These are phyloP conservation scores for Corymbia calophylla DNA, from an alignment of 441 rosid species.

Conservation along the genomic window DNA sequence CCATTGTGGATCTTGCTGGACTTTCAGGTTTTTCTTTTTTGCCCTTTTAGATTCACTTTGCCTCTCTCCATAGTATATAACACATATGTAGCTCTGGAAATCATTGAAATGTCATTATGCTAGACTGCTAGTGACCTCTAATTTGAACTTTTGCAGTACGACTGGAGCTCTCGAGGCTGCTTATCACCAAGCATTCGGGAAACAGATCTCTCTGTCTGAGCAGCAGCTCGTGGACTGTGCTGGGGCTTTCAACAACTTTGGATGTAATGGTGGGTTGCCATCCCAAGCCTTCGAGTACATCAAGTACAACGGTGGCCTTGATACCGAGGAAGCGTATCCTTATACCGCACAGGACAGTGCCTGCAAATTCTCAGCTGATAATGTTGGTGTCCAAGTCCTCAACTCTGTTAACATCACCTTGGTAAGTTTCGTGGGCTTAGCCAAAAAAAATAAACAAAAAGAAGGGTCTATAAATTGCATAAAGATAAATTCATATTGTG, in stretches of 20 bases:
- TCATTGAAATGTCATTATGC: not conserved
- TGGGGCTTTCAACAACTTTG: conserved; percentile 72
- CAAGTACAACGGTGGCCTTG: conserved; percentile 89
- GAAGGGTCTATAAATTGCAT: not conserved
- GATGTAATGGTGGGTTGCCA: conserved; percentile 92
- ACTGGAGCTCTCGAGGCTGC: conserved; percentile 99
- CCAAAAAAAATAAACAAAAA: not conserved
- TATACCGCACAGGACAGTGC: conserved; percentile 48
- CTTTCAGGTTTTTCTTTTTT: conserved; percentile 59
- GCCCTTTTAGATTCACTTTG: not conserved
- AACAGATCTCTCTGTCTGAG: conserved; percentile 74
- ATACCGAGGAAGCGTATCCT: conserved; percentile 86
- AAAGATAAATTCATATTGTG: not conserved
- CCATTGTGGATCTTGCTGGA: conserved; percentile 97
- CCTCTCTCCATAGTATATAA: not conserved
- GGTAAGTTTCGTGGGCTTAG: conserved; percentile 27
- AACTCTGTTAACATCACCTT: conserved; percentile 75
- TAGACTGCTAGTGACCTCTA: not conserved
- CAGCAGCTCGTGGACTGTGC: conserved; percentile 99
- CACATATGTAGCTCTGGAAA: not conserved
- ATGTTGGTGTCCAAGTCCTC: conserved; percentile 60
- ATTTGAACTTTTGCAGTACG: conserved; percentile 36
- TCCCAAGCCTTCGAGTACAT: conserved; percentile 96
- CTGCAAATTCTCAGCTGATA: conserved; percentile 75
- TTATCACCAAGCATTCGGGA: conserved; percentile 86